A percentile compares a stretch with the other conserved stretches of the same genome.
Evolutionary conservation across 352 stramenopile species (phyloP).

Genomic region (Globisporangium ultimum): DNA sequence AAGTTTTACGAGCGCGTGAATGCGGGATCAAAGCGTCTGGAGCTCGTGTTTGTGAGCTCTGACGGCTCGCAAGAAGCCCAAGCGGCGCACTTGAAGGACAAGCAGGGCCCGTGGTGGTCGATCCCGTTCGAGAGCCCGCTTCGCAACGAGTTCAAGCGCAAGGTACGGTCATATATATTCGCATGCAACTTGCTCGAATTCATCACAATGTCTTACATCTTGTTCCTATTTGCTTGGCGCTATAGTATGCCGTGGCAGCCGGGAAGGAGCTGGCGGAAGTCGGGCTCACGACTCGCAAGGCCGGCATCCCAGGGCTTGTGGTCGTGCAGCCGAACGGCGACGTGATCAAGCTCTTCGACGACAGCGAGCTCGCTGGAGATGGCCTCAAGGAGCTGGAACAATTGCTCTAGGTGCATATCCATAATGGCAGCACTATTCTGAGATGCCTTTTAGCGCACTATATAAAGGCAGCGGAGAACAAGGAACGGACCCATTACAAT

Average conservation of each 20-base stretch:
- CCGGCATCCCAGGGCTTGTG: constrained; percentile 68
- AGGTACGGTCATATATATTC: constrained; percentile 8
- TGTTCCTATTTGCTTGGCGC: not conserved
- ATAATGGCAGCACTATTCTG: not conserved
- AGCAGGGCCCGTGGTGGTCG: constrained; percentile 74
- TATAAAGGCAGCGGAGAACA: no score
- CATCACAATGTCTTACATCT: not conserved
- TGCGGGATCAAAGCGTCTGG: constrained; percentile 30
- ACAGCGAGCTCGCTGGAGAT: constrained; percentile 52
- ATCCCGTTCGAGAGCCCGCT: constrained; percentile 60
- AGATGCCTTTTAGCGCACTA: no score
- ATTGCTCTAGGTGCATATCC: constrained; percentile 20
- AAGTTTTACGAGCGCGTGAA: constrained; percentile 54
- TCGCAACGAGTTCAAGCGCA: constrained; percentile 70
- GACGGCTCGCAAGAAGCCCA: constrained; percentile 58
- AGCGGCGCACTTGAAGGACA: constrained; percentile 54
- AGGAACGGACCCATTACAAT: no score
- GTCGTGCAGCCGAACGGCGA: constrained; percentile 57
- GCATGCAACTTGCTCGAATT: not conserved
- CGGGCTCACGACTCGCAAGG: constrained; percentile 50
- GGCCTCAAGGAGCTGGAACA: constrained; percentile 34
- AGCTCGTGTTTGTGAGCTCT: constrained; percentile 78
- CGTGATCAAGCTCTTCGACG: constrained; percentile 54
- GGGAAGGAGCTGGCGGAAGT: constrained; percentile 53
- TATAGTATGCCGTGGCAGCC: constrained; percentile 60